These are phyloP conservation scores for Solanum okadae DNA, from an alignment of 257 asterid species.

Conservation along the genomic window DNA sequence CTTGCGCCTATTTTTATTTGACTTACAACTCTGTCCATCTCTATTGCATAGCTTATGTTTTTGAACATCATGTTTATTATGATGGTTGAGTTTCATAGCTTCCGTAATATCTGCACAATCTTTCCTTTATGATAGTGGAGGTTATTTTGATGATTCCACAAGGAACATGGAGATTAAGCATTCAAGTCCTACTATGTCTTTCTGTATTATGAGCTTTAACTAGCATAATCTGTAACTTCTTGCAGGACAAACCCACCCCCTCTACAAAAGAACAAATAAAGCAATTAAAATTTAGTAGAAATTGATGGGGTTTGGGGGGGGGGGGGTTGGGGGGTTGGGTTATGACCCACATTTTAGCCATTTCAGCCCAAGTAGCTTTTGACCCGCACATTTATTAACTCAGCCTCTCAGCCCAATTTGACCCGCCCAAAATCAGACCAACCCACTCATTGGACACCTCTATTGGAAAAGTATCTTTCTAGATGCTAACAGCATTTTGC, in stretches of 20 bases:
- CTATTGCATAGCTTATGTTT: neutral
- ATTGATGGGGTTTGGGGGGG: neutral
- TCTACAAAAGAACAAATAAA: neutral
- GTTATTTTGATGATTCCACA: neutral
- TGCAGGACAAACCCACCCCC: neutral
- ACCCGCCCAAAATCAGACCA: neutral
- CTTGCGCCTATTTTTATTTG: neutral
- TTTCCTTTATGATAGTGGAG: neutral
- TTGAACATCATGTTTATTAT: neutral
- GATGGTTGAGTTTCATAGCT: neutral
- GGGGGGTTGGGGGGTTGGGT: neutral
- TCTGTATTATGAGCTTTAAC: neutral
- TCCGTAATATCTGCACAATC: neutral
- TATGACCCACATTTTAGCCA: neutral
- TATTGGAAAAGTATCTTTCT: neutral
- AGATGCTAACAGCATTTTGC: neutral
- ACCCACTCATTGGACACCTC: neutral
- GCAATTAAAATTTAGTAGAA: neutral
- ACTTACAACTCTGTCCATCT: neutral
- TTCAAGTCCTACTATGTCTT: neutral
- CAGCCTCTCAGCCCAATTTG: neutral
- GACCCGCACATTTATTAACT: neutral
- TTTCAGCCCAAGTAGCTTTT: neutral
- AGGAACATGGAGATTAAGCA: neutral
- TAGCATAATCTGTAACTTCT: neutral